Percentiles rank a stretch among this genome's conserved stretches.
Conservation (phyloP, 192 early-diverging fungal genomes). For the Allomyces macrogynus region DNA sequence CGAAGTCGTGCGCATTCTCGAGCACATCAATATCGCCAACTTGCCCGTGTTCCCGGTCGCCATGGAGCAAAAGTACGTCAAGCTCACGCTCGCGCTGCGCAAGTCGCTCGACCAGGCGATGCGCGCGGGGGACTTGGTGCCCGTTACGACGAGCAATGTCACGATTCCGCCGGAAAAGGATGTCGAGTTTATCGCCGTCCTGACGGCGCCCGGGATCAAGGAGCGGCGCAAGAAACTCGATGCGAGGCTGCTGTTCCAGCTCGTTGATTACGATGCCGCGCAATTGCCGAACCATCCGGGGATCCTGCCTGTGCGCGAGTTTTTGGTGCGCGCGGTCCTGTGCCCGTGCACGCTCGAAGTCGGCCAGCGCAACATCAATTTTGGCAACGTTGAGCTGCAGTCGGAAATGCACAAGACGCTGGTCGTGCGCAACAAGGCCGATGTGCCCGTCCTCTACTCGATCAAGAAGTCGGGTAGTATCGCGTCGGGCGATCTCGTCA, state of each 20-base stretch:
- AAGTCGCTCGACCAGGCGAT: slow-evolving; percentile 54
- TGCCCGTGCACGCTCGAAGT: slow-evolving; percentile 74
- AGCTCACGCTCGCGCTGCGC: slow-evolving; percentile 39
- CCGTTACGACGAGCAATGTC: slow-evolving; percentile 14
- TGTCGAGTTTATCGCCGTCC: slow-evolving; percentile 54
- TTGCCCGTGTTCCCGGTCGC: neutral
- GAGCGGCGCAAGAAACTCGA: slow-evolving; percentile 57
- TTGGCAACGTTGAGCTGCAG: slow-evolving; percentile 68
- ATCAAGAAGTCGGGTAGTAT: slow-evolving; percentile 90
- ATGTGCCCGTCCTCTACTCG: slow-evolving; percentile 70
- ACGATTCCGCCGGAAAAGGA: slow-evolving; percentile 42
- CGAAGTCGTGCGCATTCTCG: neutral
- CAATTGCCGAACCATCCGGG: slow-evolving; percentile 31
- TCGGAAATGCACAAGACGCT: slow-evolving; percentile 60
- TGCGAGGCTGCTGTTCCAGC: slow-evolving; percentile 57
- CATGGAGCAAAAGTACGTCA: slow-evolving; percentile 51
- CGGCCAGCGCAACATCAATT: slow-evolving; percentile 92
- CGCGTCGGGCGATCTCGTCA: slow-evolving; percentile 71
- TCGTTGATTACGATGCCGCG: slow-evolving; percentile 69
- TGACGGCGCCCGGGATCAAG: slow-evolving; percentile 44
- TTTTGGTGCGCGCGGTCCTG: slow-evolving; percentile 68
- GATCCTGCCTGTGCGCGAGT: slow-evolving; percentile 67
- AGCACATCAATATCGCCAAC: neutral
- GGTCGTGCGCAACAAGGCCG: slow-evolving; percentile 71
- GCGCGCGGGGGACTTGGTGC: slow-evolving; percentile 42